Percentiles rank a stretch among this genome's conserved stretches.
Conservation (phyloP, 352 stramenopile genomes). For the Phytophthora tentaculata region DNA sequence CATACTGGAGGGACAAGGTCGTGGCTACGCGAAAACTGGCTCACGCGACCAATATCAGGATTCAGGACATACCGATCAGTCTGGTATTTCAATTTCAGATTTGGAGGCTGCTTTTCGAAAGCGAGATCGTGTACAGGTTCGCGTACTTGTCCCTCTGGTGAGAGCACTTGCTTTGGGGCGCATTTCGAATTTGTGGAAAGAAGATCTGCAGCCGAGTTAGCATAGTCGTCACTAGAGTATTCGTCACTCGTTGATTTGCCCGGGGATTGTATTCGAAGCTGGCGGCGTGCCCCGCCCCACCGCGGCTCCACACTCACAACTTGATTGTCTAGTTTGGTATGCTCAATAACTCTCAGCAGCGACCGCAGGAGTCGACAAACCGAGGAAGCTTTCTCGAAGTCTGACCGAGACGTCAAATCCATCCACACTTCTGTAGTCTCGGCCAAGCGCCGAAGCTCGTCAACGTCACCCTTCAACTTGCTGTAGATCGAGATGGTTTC, state of each 20-base stretch:
- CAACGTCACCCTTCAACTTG: constrained; percentile 70
- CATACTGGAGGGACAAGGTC: constrained; percentile 27
- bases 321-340: constrained; percentile 8
- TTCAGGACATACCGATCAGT: constrained; percentile 43
- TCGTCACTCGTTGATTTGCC: constrained; percentile 17
- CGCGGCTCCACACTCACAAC: background rate
- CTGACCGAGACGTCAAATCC: constrained; percentile 76
- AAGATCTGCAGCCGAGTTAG: constrained; percentile 27
- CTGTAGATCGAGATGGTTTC: constrained; percentile 75
- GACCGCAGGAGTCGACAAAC: constrained; percentile 57
- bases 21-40: constrained; percentile 53
- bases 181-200: constrained; percentile 37
- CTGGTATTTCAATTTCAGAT: constrained; percentile 50
- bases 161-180: constrained; percentile 19
- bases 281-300: constrained; percentile 6
- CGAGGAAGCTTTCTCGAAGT: constrained; percentile 65
- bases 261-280: constrained; percentile 21
- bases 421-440: constrained; percentile 86
- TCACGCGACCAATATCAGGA: constrained; percentile 52
- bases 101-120: constrained; percentile 55
- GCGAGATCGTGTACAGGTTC: constrained; percentile 27
- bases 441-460: constrained; percentile 60
- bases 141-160: background rate
- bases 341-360: constrained; percentile 45
- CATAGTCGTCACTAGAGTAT: constrained; percentile 19